Evolutionary conservation across 2,329 filamentous ascomycete species (phyloP).

Genomic region (Macroventuria anomochaeta): DNA sequence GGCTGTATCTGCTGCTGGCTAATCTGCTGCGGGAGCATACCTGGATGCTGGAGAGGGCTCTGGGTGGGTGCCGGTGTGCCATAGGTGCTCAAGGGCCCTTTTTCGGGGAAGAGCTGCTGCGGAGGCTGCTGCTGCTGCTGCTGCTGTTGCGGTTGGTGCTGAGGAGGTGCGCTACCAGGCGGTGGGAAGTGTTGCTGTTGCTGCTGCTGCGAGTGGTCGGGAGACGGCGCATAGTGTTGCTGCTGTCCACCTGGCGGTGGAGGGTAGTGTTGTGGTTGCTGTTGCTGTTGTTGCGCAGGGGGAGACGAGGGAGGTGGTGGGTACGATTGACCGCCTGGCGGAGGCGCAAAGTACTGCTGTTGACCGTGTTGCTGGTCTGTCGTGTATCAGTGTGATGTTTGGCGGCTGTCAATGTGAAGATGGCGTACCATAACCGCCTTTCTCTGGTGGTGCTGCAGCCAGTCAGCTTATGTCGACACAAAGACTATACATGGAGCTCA

Average conservation of each 20-base stretch:
- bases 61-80: conserved; percentile 43
- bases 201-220: conserved; percentile 34
- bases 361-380: conserved; percentile 37
- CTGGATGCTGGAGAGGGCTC: conserved; percentile 41
- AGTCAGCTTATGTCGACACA: conserved; percentile 19
- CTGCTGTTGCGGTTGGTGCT: conserved; percentile 35
- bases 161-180: conserved; percentile 39
- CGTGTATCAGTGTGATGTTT: conserved; percentile 14
- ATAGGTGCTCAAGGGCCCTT: conserved; percentile 33
- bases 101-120: conserved; percentile 12
- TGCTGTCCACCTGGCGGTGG: conserved; percentile 36
- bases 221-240: conserved; percentile 43
- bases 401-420: not conserved
- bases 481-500: conserved; percentile 21
- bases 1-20: conserved; percentile 39
- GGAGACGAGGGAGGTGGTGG: conserved; percentile 45
- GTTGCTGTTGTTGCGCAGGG: conserved; percentile 35
- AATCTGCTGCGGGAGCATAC: conserved; percentile 37
- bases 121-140: conserved; percentile 28
- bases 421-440: conserved; percentile 36
- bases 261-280: conserved; percentile 33
- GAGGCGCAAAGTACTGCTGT: conserved; percentile 50
- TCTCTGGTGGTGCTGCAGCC: conserved; percentile 42
- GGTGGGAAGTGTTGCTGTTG: conserved; percentile 40
- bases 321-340: conserved; percentile 42